A percentile compares a stretch with the other conserved stretches of the same genome.
phyloP scores from a whole-genome alignment of 73 alveolate genomes.

The Blepharisma japonicum region DNA sequence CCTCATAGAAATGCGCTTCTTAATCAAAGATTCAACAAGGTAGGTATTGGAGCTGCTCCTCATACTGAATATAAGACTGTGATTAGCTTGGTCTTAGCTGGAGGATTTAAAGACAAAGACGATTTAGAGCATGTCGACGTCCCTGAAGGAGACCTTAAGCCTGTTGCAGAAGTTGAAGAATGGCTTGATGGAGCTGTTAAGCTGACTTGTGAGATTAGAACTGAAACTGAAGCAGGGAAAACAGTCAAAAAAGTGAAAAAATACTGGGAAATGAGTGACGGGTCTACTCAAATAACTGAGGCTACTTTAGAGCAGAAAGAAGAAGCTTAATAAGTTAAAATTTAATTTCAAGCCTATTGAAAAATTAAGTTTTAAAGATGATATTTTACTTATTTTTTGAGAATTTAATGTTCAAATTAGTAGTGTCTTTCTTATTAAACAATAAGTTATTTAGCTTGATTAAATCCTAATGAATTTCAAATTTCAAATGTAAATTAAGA shows the following conservation, averaged over 20 bases:
- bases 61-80: constrained; percentile 40
- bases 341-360: too few species aligned
- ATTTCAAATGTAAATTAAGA: too few species aligned
- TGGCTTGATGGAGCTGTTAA: constrained; percentile 18
- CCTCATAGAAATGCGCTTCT: constrained; percentile 29
- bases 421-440: too few species aligned
- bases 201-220: constrained; percentile 1
- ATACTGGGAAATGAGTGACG: constrained; percentile 10
- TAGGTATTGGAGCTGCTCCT: constrained; percentile 43
- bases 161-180: background rate
- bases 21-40: constrained; percentile 38
- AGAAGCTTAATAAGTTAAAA: background rate
- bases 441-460: too few species aligned
- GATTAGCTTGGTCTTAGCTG: constrained; percentile 38
- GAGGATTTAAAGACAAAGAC: background rate
- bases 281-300: constrained; percentile 12
- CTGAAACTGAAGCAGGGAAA: background rate
- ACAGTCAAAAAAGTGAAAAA: background rate
- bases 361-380: too few species aligned
- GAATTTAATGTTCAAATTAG: too few species aligned
- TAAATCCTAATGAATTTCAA: too few species aligned
- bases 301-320: background rate
- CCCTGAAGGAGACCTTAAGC: background rate
- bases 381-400: too few species aligned
- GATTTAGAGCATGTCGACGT: background rate